Evolutionary conservation across 1,139 yeast species (phyloP), one percentile per base, ranked within the genome.

Genomic region (Taphrina betulina): DNA sequence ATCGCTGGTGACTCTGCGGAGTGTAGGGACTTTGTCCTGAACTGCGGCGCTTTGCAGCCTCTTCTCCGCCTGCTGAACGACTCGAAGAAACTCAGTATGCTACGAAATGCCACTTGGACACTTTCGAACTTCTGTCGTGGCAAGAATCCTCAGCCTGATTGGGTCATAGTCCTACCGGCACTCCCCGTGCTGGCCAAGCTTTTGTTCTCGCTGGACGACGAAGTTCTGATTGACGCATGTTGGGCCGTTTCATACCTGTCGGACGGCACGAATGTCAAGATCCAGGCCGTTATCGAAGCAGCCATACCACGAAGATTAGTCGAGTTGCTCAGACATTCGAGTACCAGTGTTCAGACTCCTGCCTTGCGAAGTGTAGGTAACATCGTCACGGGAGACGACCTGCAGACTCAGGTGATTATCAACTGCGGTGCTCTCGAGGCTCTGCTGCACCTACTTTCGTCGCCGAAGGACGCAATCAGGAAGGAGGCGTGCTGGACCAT

Each of bases 401-500:
- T 82, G 60, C 98, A 92, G 76, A 92, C 98, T 20, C 98, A 92
- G 72, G 83, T 87, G 60, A 95, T 92, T 54, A 87, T 92, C 67
- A 92, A 92, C 71, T 82, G 94, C 37, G 96, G 96, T 62, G 96
- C 92, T 14, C 77, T 94, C 66, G 81, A 86, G 37, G 95, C 95
- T 22, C 77, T 94, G 63, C 82, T 85, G 56, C 87, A 87, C 55
- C 77, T 94, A 63, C 78, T 92, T 64, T 76, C 81, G 63, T 86
- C 95, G 48, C 80, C 89, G 61, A 89, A 89, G 75, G 98, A 92
- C 70, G 82, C 94, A 22, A 85, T 92, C 65, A 83, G 95, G 69
- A 92, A 92, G 71, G 98, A 94, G 74, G 95, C 97, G 5, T 90
- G 98, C 76, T 92, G 98, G 98, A 92, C 98, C 37, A 82, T 92